Conservation (phyloP, 306 rosid species). For the Quercus cerris region DNA sequence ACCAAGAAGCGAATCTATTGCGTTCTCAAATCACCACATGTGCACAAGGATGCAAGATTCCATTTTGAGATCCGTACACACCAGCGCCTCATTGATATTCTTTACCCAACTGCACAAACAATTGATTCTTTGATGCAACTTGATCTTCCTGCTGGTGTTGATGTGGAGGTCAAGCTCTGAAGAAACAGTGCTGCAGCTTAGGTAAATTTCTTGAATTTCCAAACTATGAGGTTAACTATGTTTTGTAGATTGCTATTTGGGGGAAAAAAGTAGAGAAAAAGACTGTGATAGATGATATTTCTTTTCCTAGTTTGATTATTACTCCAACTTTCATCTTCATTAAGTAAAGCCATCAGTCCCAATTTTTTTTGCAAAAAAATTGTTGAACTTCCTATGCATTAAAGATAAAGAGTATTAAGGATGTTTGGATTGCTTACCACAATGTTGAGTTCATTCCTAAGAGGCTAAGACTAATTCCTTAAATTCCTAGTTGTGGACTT, state of each 20-base stretch:
- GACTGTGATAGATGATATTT: background rate
- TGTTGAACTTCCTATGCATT: background rate
- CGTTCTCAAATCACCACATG: constrained; percentile 90
- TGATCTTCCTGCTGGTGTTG: constrained; percentile 98
- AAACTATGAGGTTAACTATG: background rate
- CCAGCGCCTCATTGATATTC: constrained; percentile 92
- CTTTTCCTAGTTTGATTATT: background rate
- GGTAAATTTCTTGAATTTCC: constrained; percentile 24
- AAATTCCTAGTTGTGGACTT: too few relatives aligned
- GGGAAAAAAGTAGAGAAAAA: background rate
- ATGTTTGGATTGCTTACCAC: background rate
- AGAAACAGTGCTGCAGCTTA: constrained; percentile 10
- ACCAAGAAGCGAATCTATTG: constrained; percentile 84
- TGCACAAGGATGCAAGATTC: constrained; percentile 90
- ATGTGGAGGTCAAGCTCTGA: constrained; percentile 95
- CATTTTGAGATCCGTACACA: constrained; percentile 96
- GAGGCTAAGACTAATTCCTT: too few relatives aligned
- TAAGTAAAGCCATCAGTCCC: background rate
- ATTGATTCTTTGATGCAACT: constrained; percentile 94
- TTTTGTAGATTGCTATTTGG: background rate
- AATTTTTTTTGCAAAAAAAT: background rate
- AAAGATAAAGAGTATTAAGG: background rate
- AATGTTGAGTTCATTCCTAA: background rate
- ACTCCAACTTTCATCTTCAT: background rate
- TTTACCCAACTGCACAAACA: constrained; percentile 93